phyloP scores from a whole-genome alignment of 2,329 filamentous ascomycete genomes.

The Aotearoamyces nothofagi region DNA sequence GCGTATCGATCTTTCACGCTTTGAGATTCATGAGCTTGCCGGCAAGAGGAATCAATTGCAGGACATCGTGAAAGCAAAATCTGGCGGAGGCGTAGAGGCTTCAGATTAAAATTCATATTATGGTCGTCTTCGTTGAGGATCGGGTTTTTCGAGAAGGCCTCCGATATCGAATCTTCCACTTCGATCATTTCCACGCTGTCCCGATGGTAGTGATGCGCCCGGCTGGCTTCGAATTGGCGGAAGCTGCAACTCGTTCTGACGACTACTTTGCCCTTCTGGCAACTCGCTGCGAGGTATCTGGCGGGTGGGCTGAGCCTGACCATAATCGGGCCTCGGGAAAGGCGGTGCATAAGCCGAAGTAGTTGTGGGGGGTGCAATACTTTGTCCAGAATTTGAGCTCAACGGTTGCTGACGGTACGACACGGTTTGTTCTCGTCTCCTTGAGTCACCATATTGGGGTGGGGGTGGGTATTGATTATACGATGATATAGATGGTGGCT shows the following conservation, averaged over 20 bases:
- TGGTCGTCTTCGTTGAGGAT: slow-evolving; percentile 16
- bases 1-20: too few species aligned
- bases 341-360: slow-evolving; percentile 22
- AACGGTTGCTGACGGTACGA: slow-evolving; percentile 10
- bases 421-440: slow-evolving; percentile 12
- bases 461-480: slow-evolving; percentile 8
- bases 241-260: slow-evolving; percentile 23
- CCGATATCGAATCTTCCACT: slow-evolving; percentile 42
- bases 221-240: slow-evolving; percentile 25
- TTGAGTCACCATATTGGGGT: slow-evolving; percentile 8
- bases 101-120: slow-evolving; percentile 1
- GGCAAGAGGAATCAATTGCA: too few species aligned
- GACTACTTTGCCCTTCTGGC: slow-evolving; percentile 17
- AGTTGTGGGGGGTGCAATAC: background rate
- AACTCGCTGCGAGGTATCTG: slow-evolving; percentile 39
- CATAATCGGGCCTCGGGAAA: slow-evolving; percentile 28
- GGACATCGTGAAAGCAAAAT: too few species aligned
- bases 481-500: slow-evolving; percentile 10
- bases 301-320: slow-evolving; percentile 21
- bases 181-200: slow-evolving; percentile 31
- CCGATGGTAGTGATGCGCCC: slow-evolving; percentile 14
- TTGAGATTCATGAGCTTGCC: too few species aligned
- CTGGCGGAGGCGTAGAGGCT: too few species aligned
- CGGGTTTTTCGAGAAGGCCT: slow-evolving; percentile 43
- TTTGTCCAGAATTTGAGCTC: slow-evolving; percentile 1